Percentiles rank a stretch among this genome's conserved stretches.
Evolutionary conservation across 2,329 filamentous ascomycete genomes (phyloP).

Genomic region (Chaetomiaceae sp.): DNA sequence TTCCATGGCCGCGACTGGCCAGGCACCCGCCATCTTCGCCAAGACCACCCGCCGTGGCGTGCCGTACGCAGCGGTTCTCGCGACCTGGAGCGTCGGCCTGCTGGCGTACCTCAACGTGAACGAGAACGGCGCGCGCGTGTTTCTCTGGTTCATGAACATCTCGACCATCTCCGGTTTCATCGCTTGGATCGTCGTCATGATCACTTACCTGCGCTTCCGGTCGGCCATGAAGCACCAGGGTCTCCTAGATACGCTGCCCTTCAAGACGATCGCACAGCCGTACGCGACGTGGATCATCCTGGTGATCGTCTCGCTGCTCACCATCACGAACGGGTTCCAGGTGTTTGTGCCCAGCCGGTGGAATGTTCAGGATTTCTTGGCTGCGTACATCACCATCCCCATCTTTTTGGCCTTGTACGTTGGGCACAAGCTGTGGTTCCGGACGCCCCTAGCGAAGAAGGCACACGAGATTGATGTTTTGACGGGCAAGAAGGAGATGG

Average conservation of each 20-base stretch:
- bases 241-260: constrained; percentile 49
- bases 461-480: constrained; percentile 50
- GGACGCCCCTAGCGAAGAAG: constrained; percentile 42
- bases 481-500: constrained; percentile 60
- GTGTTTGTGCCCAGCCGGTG: constrained; percentile 66
- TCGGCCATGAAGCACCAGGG: constrained; percentile 51
- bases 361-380: constrained; percentile 59
- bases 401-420: constrained; percentile 58
- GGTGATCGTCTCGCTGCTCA: constrained; percentile 55
- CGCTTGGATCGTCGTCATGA: constrained; percentile 55
- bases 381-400: constrained; percentile 59
- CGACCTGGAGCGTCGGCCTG: constrained; percentile 56
- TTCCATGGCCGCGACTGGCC: constrained; percentile 61
- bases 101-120: constrained; percentile 68
- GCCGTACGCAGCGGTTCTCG: constrained; percentile 51
- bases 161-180: constrained; percentile 60
- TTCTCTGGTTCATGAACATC: constrained; percentile 68
- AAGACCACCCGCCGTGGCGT: constrained; percentile 58
- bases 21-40: constrained; percentile 60
- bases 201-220: constrained; percentile 58
- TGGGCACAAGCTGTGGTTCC: constrained; percentile 53
- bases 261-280: constrained; percentile 51
- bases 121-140: constrained; percentile 58
- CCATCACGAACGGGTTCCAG: constrained; percentile 70
- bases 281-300: constrained; percentile 62